A percentile compares a stretch with the other conserved stretches of the same genome.
These are phyloP conservation scores for Apiospora sp. DNA, from an alignment of 2,329 filamentous ascomycete genomes.

Conservation along the genomic window DNA sequence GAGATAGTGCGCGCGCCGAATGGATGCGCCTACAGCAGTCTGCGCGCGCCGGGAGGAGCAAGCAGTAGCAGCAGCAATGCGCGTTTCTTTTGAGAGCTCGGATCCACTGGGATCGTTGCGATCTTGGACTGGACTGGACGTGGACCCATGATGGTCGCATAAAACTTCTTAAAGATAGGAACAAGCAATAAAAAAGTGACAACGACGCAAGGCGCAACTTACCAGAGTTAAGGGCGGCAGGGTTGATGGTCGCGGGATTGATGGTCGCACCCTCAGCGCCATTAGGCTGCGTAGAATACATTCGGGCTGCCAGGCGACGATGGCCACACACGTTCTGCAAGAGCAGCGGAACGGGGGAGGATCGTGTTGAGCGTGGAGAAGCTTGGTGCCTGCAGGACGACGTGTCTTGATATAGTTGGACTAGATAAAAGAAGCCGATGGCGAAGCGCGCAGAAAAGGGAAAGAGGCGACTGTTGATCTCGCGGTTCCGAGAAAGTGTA, in stretches of 20 bases:
- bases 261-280: conserved; percentile 88
- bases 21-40: conserved; percentile 10
- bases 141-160: conserved; percentile 18
- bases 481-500: conserved; percentile 38
- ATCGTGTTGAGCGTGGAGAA: conserved; percentile 44
- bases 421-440: conserved; percentile 44
- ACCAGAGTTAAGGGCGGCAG: conserved; percentile 65
- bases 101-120: conserved; percentile 24
- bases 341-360: conserved; percentile 4
- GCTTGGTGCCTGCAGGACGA: conserved; percentile 59
- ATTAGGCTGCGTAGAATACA: conserved; percentile 72
- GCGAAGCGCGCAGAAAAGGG: conserved; percentile 45
- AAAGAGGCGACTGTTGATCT: conserved; percentile 41
- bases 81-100: conserved; percentile 21
- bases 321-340: conserved; percentile 25
- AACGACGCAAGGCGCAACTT: conserved; percentile 47
- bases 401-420: conserved; percentile 70
- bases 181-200: conserved; percentile 20
- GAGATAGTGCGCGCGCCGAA: not conserved
- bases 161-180: not conserved
- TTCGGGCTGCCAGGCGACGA: conserved; percentile 53
- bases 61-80: not conserved
- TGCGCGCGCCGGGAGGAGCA: not conserved
- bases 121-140: conserved; percentile 8
- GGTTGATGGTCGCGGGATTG: conserved; percentile 87